Evolutionary conservation across 2,329 filamentous ascomycete species (phyloP), one percentile per base, ranked within the genome.

Genomic region (Alternaria burnsii): DNA sequence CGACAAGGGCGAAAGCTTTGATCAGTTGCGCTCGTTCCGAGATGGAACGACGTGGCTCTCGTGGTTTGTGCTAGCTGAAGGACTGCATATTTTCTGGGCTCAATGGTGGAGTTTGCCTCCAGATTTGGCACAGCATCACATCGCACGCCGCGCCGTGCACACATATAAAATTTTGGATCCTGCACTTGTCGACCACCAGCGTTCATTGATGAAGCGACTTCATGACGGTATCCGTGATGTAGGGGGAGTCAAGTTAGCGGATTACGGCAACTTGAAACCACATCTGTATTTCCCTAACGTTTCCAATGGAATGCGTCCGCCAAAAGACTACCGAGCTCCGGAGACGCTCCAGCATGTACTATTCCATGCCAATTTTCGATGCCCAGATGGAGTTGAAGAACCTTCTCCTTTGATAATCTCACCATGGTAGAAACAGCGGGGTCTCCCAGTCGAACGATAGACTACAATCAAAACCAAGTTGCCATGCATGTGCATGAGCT

Each of bases 31-130:
- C 24, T 54, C 67, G 18, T 50, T 75, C 24, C 66, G 73, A 22
- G 63, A 65, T 53, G 73, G 73, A 12, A 67, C 70, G 34, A 72
- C 70, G 8, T 77, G 74, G 74, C 52, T 76, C 52, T 69, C 73
- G 3, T 78, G 73, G 73, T 77, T 72, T 51, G 60, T 76, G 5
- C 62, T 78, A 34, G 56, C 69, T 14, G 68, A 76, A 63, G 74
- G 74, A 1, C 71, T 71, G 1, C 62, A 69, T 28, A 56, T 76
- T 3, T 78, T 76, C 54, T 75, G 72, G 71, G 56, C 71, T 14
- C 72, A 76, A 43, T 76, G 75, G 73, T 74, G 72, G 70, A 58
- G 46, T 8, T 47, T 74, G 5, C 52, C 62, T 38, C 50, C 55
- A 16, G 58, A 61, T 22, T 20, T 43, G 2, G 53, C 64, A 8